Evolutionary conservation across 2,329 filamentous ascomycete genomes (phyloP), one percentile per base, ranked within the genome.

Genomic region (Xylaria hypoxylon): DNA sequence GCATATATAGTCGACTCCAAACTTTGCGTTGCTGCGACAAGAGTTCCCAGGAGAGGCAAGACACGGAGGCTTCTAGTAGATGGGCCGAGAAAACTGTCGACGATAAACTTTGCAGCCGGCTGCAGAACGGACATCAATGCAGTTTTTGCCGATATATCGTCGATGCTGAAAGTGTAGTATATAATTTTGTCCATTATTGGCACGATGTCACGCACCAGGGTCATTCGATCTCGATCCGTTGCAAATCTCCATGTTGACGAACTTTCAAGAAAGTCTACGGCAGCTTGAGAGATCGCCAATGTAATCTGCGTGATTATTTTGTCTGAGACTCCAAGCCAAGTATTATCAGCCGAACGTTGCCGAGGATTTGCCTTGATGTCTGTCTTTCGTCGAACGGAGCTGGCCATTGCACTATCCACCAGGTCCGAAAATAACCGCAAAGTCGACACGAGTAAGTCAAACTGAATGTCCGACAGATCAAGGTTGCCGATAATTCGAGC

Each of bases 261-360:
- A 77, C 91, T 96, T 80, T 97, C 94, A 71, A 96, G 91, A 6
- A 96, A 87, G 74, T 97, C 94, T 26, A 96, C 86, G 69, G 93
- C 85, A 1, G 90, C 90, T 71, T 92, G 89, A 6, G 90, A 90
- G 73, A 95, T 91, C 3, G 90, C 89, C 51, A 90, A 82, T 44
- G 93, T 83, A 19, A 94, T 89, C 53, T 87, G 88, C 50, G 88
- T 86, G 71, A 97, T 86, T 44, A 92, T 86, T 75, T 93, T 91
- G 71, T 96, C 92, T 5, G 94, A 92, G 35, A 93, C 90, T 5
- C 91, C 90, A 42, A 92, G 86, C 80, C 90, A 90, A 64, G 89
- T 80, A 68, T 86, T 87, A 10, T 83, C 75, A 38, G 79, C 81
- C 6, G 79, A 77, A 62, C 82, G 81, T 65, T 84, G 82, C 62